Percentiles rank a stretch among this genome's conserved stretches.
Evolutionary conservation across 495 filamentous ascomycete genomes (phyloP).

Genomic region (Podospora pseudopauciseta): DNA sequence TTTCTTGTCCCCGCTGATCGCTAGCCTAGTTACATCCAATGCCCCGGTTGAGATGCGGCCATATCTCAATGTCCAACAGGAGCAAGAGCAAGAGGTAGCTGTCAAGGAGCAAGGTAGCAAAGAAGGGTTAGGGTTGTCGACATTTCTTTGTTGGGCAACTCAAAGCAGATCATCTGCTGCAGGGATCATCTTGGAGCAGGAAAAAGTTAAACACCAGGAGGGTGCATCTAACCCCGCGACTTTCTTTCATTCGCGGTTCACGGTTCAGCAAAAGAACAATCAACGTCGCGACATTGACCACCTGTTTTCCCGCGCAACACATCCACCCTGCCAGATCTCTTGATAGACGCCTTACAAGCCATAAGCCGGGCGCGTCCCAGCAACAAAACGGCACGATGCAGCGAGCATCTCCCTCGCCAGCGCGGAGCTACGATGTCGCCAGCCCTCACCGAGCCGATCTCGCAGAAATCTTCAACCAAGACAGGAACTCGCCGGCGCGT

Average conservation of each 20-base stretch:
- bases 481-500: conserved; percentile 43
- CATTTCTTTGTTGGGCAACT: neutral
- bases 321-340: neutral
- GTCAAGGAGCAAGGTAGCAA: neutral
- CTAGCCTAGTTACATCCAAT: neutral
- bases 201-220: neutral
- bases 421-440: conserved; percentile 34
- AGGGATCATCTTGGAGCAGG: neutral
- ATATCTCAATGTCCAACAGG: neutral
- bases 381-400: conserved; percentile 31
- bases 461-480: conserved; percentile 37
- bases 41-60: neutral
- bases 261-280: neutral
- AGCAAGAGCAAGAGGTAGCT: neutral
- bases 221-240: conserved; percentile 1
- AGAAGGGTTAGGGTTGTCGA: conserved; percentile 1
- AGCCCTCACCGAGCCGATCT: conserved; percentile 35
- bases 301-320: neutral
- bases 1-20: neutral
- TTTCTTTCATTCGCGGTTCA: neutral
- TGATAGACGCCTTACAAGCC: neutral
- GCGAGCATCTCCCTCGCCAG: conserved; percentile 36
- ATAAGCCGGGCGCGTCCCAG: neutral
- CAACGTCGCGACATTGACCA: neutral
- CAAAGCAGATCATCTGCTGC: neutral